These are phyloP conservation scores for Rhododendron henanense DNA, from an alignment of 148 eudicot genomes.

Conservation along the genomic window DNA sequence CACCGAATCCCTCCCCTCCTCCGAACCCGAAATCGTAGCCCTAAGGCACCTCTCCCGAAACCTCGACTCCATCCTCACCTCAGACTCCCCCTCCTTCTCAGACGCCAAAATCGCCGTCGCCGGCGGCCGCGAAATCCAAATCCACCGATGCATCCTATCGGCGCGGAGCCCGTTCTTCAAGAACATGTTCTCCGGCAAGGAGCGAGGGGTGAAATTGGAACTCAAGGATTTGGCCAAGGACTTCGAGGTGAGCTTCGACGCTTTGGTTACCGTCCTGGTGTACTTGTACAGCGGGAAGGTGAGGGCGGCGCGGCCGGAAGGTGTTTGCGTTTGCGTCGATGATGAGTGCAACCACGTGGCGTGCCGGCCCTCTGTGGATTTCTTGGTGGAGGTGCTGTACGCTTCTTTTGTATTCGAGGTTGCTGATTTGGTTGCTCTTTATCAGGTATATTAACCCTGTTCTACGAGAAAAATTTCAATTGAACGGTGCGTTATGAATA, in stretches of 20 bases:
- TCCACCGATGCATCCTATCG: conserved; percentile 78
- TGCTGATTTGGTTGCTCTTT: conserved; percentile 60
- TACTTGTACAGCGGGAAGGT: conserved; percentile 70
- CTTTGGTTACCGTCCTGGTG: conserved; percentile 53
- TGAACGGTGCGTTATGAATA: no score
- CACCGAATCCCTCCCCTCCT: conserved; percentile 18
- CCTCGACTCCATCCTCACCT: conserved; percentile 33
- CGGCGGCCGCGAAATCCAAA: conserved; percentile 43
- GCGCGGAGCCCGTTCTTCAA: conserved; percentile 58
- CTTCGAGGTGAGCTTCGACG: conserved; percentile 60
- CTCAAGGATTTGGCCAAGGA: conserved; percentile 58
- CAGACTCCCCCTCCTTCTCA: conserved; percentile 38
- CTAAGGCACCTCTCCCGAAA: conserved; percentile 57
- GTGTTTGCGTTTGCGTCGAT: conserved; percentile 67
- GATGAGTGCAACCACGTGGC: conserved; percentile 65
- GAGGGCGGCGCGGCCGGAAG: conserved; percentile 37
- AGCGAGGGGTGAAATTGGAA: conserved; percentile 41
- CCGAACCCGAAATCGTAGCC: conserved; percentile 29
- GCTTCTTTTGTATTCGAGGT: conserved; percentile 64
- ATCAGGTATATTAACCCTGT: conserved; percentile 46
- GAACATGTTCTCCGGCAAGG: conserved; percentile 23
- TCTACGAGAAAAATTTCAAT: no score
- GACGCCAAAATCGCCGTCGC: conserved; percentile 53
- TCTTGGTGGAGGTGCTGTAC: conserved; percentile 66
- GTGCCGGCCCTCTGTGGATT: conserved; percentile 72